A percentile compares a stretch with the other conserved stretches of the same genome.
phyloP scores from a whole-genome alignment of 169 alveolate species.

The Plasmodium knowlesi region DNA sequence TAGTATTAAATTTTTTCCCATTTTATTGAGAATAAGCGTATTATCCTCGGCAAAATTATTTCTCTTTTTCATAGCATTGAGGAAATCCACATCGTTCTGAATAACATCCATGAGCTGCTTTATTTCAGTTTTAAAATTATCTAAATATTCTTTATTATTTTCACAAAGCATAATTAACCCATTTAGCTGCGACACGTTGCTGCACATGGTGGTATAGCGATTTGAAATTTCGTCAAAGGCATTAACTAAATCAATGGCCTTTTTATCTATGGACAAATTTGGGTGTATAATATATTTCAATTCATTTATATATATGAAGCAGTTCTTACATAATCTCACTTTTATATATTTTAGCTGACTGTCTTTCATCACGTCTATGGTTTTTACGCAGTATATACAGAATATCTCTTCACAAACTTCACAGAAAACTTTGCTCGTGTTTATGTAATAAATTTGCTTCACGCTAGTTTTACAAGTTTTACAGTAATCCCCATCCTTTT shows the following conservation, averaged over 20 bases:
- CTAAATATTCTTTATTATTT: constrained; percentile 61
- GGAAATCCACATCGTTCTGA: constrained; percentile 38
- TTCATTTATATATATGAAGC: constrained; percentile 70
- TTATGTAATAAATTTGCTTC: constrained; percentile 14
- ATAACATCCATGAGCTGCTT: constrained; percentile 15
- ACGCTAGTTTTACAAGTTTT: constrained; percentile 25
- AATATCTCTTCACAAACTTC: constrained; percentile 59
- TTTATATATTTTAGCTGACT: constrained; percentile 53
- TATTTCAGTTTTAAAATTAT: constrained; percentile 50
- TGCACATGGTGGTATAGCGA: constrained; percentile 48
- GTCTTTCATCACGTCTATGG: constrained; percentile 65
- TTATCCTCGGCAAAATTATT: constrained; percentile 22
- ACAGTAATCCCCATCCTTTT: constrained; percentile 46
- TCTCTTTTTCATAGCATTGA: constrained; percentile 44
- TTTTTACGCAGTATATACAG: constrained; percentile 38
- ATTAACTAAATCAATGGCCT: constrained; percentile 56
- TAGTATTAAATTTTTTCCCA: constrained; percentile 37
- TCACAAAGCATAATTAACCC: constrained; percentile 53
- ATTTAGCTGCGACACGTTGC: constrained; percentile 64
- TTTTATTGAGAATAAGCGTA: constrained; percentile 38
- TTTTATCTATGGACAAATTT: constrained; percentile 47
- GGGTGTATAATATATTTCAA: constrained; percentile 64
- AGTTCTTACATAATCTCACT: constrained; percentile 49
- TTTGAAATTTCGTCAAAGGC: constrained; percentile 48
- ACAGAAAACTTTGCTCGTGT: constrained; percentile 39